These are phyloP conservation scores for Saccharomycopsis sp. DNA, from an alignment of 805 yeast genomes.

Conservation along the genomic window DNA sequence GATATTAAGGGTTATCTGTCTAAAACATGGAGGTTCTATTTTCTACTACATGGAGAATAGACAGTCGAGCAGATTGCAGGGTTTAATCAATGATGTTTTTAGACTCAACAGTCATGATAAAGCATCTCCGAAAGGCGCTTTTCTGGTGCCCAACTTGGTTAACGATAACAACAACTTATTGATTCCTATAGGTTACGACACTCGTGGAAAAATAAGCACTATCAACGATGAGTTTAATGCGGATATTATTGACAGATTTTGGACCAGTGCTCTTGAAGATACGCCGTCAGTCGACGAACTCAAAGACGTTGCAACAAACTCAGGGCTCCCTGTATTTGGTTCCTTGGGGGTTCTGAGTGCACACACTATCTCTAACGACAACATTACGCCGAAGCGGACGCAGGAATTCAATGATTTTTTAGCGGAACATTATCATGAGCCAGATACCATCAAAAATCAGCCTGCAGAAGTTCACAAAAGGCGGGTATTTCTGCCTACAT, in stretches of 20 bases:
- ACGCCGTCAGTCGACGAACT: not conserved
- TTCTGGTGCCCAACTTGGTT: conserved; percentile 3
- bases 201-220: conserved; percentile 13
- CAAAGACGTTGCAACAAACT: not conserved
- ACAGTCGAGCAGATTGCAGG: not conserved
- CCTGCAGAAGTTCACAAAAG: not conserved
- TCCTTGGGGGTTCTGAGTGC: not conserved
- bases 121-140: not conserved
- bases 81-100: not conserved
- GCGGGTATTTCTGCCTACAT: not conserved
- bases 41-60: not conserved
- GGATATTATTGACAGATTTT: not conserved
- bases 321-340: not conserved
- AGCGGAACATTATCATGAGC: not conserved
- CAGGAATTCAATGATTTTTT: not conserved
- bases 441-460: not conserved
- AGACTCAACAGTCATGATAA: not conserved
- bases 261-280: not conserved
- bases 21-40: conserved; percentile 16
- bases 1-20: conserved; percentile 2
- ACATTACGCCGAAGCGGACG: not conserved
- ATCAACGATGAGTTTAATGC: conserved; percentile 10
- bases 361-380: not conserved
- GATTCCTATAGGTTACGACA: conserved; percentile 14
- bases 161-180: not conserved